These are phyloP conservation scores for Phyllostachys edulis DNA, from an alignment of 176 grass and related monocot genomes.

Conservation along the genomic window DNA sequence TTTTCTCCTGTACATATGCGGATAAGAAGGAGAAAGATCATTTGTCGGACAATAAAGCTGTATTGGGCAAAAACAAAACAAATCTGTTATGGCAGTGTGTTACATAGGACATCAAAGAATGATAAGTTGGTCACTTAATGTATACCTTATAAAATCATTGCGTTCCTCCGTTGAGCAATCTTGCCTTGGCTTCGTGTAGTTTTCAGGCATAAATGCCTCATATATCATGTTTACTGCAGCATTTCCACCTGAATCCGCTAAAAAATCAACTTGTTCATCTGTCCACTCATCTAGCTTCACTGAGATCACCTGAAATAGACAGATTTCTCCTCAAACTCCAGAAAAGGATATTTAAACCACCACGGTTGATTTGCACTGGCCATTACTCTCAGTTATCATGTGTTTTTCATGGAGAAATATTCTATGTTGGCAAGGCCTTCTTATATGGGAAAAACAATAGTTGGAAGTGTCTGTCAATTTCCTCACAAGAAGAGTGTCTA, in stretches of 20 bases:
- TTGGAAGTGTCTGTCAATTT: not conserved
- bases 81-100: not conserved
- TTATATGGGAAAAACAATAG: not conserved
- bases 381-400: not conserved
- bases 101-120: not conserved
- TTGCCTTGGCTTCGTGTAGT: slow-evolving; percentile 60
- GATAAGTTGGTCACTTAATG: not conserved
- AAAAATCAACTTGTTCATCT: slow-evolving; percentile 80
- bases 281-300: slow-evolving; percentile 95
- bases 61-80: not conserved
- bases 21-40: slow-evolving; percentile 23
- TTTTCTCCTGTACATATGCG: slow-evolving; percentile 63
- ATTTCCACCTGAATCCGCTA: slow-evolving; percentile 74
- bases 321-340: slow-evolving; percentile 15
- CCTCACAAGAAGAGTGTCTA: not conserved
- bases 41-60: not conserved
- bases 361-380: not conserved
- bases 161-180: slow-evolving; percentile 79
- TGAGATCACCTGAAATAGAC: slow-evolving; percentile 66
- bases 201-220: slow-evolving; percentile 76
- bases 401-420: slow-evolving; percentile 21
- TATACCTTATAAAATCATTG: slow-evolving; percentile 74
- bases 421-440: not conserved
- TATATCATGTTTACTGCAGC: slow-evolving; percentile 68
- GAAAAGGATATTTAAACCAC: slow-evolving; percentile 10